Evolutionary conservation across 495 filamentous ascomycete species (phyloP), one percentile per base, ranked within the genome.

Genomic region (Oleoguttula mirabilis): DNA sequence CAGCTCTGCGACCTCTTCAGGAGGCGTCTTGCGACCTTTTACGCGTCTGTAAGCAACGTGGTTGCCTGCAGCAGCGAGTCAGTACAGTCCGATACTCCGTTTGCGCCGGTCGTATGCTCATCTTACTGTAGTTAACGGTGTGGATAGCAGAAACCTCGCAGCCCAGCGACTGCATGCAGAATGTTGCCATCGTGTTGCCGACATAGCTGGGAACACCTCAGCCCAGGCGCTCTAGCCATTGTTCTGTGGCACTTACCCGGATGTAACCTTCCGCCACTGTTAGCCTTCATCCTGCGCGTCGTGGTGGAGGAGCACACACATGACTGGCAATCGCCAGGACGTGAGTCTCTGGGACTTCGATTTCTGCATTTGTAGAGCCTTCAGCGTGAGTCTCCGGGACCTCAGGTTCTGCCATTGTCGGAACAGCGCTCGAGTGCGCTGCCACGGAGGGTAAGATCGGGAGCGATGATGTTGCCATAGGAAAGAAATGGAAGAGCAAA

Each of bases 311-410:
- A 41, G 21, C 31, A 53, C 50, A n/a, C 50, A 95, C 90, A 92
- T 98, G 90, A 64, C 90, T 96, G 58, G 90, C 90, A 50, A 96
- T 76, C 31, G 90, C 88, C 56, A 98, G 71, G 42, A 98, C 87
- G 56, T 75, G 68, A 22, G 86, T 93, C 58, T 90, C 84, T 10
- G 87, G 85, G 32, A 92, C 73, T 32, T 48, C 25, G 7, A 28
- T n/a, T n/a, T 28, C 25, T n/a, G 7, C 25, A n/a, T n/a, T n/a
- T n/a, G n/a, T n/a, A n/a, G n/a, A n/a, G n/a, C n/a, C n/a, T n/a
- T n/a, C n/a, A n/a, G n/a, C n/a, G n/a, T n/a, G n/a, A n/a, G n/a
- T n/a, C n/a, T n/a, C n/a, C n/a, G n/a, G n/a, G n/a, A n/a, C n/a
- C n/a, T n/a, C n/a, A n/a, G n/a, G n/a, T n/a, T n/a, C n/a, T n/a